Base-by-base conservation (phyloP, 2,329 filamentous ascomycete species). In the Purpureocillium takamizusanense region DNA sequence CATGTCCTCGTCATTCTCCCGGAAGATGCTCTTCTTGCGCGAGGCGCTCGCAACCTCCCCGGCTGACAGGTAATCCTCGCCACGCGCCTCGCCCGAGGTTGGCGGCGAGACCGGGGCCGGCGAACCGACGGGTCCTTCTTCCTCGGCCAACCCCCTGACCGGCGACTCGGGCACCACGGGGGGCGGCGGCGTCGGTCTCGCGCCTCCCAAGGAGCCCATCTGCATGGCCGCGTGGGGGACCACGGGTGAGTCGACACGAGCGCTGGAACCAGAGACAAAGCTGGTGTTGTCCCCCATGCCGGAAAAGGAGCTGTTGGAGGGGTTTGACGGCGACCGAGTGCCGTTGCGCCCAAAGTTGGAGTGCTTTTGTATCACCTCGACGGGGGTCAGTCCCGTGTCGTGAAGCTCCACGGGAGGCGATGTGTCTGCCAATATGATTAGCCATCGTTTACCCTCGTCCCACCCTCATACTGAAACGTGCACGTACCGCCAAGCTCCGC, bases 401-500 rank as follows among this genome's bases (percentile, higher is more conserved):
- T 65, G 59, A 3, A 76, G 61, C 44, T 76, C 72, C 13, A 51
- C 54, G 1, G 48, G 60, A 0, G 58, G 54, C 0, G 68, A 69
- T 1, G 63, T 70, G 43, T 71, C 69, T 65, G 38, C 13, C 13
- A 31, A 12, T n/a, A 14, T 11, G 7, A 16, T 44, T 32, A 32
- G 15, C 29, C 36, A 35, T 42, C 38, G 47, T 13, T 4, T 25
- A 38, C 11, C 31, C 15, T 16, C 28, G 25, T n/a, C n/a, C 2
- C 13, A 18, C 7, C 13, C 15, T 25, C 31, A 10, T 12, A 14
- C 21, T 10, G 3, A 35, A 5, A 2, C 3, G 12, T 5, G 9
- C n/a, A 53, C 63, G 46, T 57, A 72, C 72, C 69, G 40, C 54
- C 55, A 31, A 76, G 52, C 45, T 76, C 72, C 7, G 59, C 59